Percentiles rank a stretch among this genome's conserved stretches.
phyloP scores from a whole-genome alignment of 352 stramenopile genomes.

The Pythium brachiatum region DNA sequence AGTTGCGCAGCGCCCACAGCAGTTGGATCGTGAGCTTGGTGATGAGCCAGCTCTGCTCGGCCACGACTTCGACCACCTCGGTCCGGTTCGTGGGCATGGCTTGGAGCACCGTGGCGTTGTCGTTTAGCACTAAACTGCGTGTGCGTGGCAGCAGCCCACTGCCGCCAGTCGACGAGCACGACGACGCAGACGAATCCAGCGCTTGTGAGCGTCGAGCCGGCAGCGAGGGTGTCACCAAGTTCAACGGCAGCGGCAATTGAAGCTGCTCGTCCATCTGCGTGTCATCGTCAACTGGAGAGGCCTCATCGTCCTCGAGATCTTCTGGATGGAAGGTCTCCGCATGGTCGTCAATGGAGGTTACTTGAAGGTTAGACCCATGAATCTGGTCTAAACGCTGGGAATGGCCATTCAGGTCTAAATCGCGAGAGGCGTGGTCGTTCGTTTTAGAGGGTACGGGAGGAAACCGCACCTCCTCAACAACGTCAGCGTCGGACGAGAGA shows the following conservation, averaged over 20 bases:
- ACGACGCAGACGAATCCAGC: slow-evolving; percentile 8
- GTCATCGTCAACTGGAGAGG: not conserved
- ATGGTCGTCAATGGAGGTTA: not conserved
- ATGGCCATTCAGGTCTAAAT: not conserved
- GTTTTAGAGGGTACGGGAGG: not conserved
- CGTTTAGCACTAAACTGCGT: slow-evolving; percentile 46
- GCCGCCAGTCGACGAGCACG: slow-evolving; percentile 15
- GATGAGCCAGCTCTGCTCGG: slow-evolving; percentile 70
- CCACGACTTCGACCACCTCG: slow-evolving; percentile 57
- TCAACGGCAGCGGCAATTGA: slow-evolving; percentile 1
- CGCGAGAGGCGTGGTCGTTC: not conserved
- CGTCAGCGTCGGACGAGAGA: not conserved
- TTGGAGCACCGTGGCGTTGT: slow-evolving; percentile 45
- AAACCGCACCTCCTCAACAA: not conserved
- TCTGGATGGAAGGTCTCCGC: not conserved
- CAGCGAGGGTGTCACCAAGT: slow-evolving; percentile 3
- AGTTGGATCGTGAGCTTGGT: slow-evolving; percentile 68
- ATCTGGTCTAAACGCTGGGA: not conserved
- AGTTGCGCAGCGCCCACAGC: slow-evolving; percentile 67
- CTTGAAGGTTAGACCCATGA: slow-evolving; percentile 17
- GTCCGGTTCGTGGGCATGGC: slow-evolving; percentile 38
- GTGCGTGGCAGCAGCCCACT: slow-evolving; percentile 32
- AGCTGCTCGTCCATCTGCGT: not conserved
- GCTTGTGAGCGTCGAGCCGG: slow-evolving; percentile 15
- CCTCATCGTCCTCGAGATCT: not conserved